A percentile compares a stretch with the other conserved stretches of the same genome.
These are phyloP conservation scores for Aureobasidium sp. DNA, from an alignment of 2,329 filamentous ascomycete genomes.

Conservation along the genomic window DNA sequence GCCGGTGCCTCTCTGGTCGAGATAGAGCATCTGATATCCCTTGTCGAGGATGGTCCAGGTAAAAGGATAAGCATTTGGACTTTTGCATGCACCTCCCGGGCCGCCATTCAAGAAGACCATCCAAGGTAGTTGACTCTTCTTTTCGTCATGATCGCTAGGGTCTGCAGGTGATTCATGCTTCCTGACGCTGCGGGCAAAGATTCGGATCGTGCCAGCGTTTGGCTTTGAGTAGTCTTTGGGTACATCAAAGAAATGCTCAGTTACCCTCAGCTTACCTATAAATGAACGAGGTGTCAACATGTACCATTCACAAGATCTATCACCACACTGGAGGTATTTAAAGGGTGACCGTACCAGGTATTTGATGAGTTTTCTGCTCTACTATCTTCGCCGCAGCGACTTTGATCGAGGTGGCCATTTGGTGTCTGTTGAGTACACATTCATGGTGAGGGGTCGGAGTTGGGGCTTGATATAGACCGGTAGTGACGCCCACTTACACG, in stretches of 20 bases:
- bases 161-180: conserved; percentile 59
- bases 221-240: conserved; percentile 69
- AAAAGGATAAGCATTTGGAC: conserved; percentile 66
- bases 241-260: conserved; percentile 81
- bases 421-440: not conserved
- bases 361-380: conserved; percentile 38
- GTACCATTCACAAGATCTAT: not conserved
- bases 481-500: not conserved
- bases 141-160: conserved; percentile 36
- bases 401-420: conserved; percentile 16
- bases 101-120: conserved; percentile 76
- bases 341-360: conserved; percentile 34
- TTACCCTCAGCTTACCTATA: conserved; percentile 66
- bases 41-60: conserved; percentile 65
- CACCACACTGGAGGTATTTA: not conserved
- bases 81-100: conserved; percentile 68
- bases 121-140: conserved; percentile 49
- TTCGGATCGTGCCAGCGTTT: conserved; percentile 51
- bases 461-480: not conserved
- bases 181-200: conserved; percentile 71
- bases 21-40: conserved; percentile 73
- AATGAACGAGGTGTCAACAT: conserved; percentile 16
- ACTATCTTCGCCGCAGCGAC: conserved; percentile 41
- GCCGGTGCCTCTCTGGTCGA: conserved; percentile 90
- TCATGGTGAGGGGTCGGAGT: not conserved